These are phyloP conservation scores for Penicillium thymicola DNA, from an alignment of 2,329 filamentous ascomycete genomes.

Conservation along the genomic window DNA sequence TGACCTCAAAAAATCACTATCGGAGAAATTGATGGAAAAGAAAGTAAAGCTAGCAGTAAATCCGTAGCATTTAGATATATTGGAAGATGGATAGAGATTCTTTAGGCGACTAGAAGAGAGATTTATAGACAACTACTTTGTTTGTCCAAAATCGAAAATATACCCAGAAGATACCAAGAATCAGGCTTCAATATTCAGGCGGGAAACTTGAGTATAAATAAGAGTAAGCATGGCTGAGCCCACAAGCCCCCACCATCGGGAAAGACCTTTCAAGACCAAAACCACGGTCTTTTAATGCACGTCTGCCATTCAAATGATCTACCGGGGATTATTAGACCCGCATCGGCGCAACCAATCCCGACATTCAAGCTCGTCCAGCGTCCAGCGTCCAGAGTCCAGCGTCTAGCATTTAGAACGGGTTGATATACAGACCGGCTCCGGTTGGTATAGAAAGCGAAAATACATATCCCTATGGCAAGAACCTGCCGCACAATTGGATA, in stretches of 20 bases:
- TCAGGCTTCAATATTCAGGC: neutral
- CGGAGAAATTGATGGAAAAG: too few relatives aligned
- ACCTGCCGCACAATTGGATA: neutral
- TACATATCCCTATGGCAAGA: neutral
- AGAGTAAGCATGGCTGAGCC: constrained; percentile 4
- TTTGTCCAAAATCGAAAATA: neutral
- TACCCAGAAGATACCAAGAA: neutral
- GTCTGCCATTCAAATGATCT: neutral
- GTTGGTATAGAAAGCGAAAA: constrained; percentile 2
- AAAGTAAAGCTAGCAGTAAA: neutral
- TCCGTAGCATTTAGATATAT: neutral
- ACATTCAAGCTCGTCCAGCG: neutral
- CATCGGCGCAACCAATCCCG: constrained; percentile 8
- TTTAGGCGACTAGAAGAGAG: neutral
- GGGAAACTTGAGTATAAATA: neutral
- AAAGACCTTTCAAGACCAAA: constrained; percentile 3
- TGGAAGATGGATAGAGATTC: neutral
- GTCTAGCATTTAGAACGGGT: neutral
- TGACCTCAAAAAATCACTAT: neutral
- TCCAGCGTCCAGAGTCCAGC: neutral
- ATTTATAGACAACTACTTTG: neutral
- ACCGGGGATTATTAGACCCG: constrained; percentile 1
- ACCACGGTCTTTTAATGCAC: neutral
- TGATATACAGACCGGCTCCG: constrained; percentile 1
- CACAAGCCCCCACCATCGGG: constrained; percentile 3